Evolutionary conservation across 495 filamentous ascomycete genomes (phyloP).

Genomic region (Lichina pygmaea): DNA sequence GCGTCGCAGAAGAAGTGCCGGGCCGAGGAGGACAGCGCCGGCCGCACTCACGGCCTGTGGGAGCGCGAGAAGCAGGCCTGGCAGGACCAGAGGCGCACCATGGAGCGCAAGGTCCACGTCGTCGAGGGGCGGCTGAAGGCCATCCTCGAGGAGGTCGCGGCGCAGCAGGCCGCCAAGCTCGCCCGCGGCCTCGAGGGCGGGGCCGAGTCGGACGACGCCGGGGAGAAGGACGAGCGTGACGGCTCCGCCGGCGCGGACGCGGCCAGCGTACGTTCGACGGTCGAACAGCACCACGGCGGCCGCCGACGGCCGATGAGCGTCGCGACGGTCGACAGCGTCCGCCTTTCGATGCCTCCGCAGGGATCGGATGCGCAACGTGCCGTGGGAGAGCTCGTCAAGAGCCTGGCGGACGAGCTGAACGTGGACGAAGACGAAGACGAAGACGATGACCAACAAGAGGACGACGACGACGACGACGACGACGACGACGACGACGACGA

Average conservation of each 20-base stretch:
- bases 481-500: slow-evolving; percentile 2
- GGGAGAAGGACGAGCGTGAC: slow-evolving; percentile 8
- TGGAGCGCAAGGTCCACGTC: slow-evolving; percentile 65
- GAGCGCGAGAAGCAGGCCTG: slow-evolving; percentile 57
- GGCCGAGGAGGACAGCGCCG: slow-evolving; percentile 57
- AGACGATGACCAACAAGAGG: too few relatives aligned
- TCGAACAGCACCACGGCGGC: neutral
- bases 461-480: slow-evolving; percentile 3
- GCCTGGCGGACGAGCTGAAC: slow-evolving; percentile 70
- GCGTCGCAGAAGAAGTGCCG: slow-evolving; percentile 48
- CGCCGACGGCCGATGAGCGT: slow-evolving; percentile 33
- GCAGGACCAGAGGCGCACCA: slow-evolving; percentile 51
- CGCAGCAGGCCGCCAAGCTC: slow-evolving; percentile 32
- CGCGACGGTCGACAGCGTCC: slow-evolving; percentile 8
- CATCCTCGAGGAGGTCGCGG: slow-evolving; percentile 60
- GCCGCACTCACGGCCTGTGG: slow-evolving; percentile 49
- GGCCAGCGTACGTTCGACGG: slow-evolving; percentile 24
- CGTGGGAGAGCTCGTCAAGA: slow-evolving; percentile 30
- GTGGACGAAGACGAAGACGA: slow-evolving; percentile 26
- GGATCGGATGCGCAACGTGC: slow-evolving; percentile 13
- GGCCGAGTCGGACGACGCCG: slow-evolving; percentile 5
- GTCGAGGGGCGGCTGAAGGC: slow-evolving; percentile 64
- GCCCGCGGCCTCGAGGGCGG: neutral
- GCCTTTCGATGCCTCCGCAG: slow-evolving; percentile 40
- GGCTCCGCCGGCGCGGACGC: slow-evolving; percentile 31